These are phyloP conservation scores for Neoboletus subvelutipes DNA, from an alignment of 768 basidiomycete genomes.

Conservation along the genomic window DNA sequence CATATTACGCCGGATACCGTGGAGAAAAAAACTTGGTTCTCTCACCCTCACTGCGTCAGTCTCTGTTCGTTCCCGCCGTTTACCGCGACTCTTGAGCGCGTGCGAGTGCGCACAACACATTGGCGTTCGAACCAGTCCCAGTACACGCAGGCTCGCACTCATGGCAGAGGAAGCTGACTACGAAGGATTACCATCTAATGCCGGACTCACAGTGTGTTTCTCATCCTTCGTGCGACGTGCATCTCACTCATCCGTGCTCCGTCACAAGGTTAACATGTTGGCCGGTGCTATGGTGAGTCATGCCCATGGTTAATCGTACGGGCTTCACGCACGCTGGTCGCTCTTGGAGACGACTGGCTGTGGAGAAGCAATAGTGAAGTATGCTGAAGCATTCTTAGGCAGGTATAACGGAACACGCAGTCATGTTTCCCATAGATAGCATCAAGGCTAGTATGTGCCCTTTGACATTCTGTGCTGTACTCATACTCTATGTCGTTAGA, in stretches of 20 bases:
- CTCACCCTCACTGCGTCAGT: conserved; percentile 1
- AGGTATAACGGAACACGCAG: conserved; percentile 97
- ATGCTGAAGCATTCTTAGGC: conserved; percentile 56
- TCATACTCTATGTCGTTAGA: conserved; percentile 47
- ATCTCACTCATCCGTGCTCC: conserved; percentile 14
- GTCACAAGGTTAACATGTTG: conserved; percentile 84
- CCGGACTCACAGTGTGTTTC: conserved; percentile 63
- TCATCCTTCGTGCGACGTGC: conserved; percentile 7
- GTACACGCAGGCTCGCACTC: conserved; percentile 13
- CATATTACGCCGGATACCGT: background rate
- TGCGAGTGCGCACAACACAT: conserved; percentile 7
- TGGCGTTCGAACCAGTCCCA: conserved; percentile 6
- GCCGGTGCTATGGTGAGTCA: conserved; percentile 89
- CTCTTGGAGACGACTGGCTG: background rate
- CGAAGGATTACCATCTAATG: conserved; percentile 70
- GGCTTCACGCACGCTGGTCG: conserved; percentile 3
- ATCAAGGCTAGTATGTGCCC: conserved; percentile 73
- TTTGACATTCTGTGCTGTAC: background rate
- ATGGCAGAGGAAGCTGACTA: conserved; percentile 56
- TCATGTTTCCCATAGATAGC: conserved; percentile 98
- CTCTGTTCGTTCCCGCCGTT: conserved; percentile 1
- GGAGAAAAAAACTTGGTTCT: conserved; percentile 8
- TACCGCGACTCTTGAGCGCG: background rate
- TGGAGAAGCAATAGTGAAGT: background rate
- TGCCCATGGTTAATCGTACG: conserved; percentile 1